A percentile compares a stretch with the other conserved stretches of the same genome.
Conservation (phyloP, 345 rosid genomes). For the Corchorus olitorius region DNA sequence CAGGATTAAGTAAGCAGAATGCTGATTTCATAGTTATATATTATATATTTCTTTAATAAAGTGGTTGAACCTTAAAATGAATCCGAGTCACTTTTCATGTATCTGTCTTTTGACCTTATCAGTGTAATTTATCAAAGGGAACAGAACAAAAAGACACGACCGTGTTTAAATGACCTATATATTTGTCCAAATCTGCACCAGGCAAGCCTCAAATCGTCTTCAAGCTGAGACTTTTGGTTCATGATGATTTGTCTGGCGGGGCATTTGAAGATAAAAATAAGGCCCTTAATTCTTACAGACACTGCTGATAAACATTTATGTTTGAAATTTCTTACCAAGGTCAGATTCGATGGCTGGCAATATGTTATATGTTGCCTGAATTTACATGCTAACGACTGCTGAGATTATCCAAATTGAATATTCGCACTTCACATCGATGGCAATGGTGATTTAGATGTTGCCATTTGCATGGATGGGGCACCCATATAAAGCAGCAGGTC, state of each 20-base stretch:
- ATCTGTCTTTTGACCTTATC: background rate
- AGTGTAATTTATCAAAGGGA: no score
- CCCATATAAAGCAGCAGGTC: no score
- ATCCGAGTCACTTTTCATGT: background rate
- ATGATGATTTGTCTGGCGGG: background rate
- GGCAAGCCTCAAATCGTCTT: no score
- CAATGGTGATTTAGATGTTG: no score
- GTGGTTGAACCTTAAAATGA: background rate
- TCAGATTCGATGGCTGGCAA: background rate
- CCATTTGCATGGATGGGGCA: no score
- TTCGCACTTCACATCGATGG: no score
- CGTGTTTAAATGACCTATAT: no score
- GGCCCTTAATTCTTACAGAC: background rate
- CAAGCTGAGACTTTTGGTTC: background rate
- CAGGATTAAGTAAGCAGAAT: background rate
- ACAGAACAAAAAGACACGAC: no score
- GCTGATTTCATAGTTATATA: background rate
- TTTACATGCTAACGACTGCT: background rate
- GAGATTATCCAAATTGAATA: background rate
- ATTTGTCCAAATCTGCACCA: no score
- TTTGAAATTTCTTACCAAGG: background rate
- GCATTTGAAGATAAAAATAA: background rate
- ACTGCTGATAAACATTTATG: background rate
- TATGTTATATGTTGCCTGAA: background rate
- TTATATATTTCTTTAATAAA: background rate